Conservation (phyloP, 768 basidiomycete genomes). For the Lentinula sp. region DNA sequence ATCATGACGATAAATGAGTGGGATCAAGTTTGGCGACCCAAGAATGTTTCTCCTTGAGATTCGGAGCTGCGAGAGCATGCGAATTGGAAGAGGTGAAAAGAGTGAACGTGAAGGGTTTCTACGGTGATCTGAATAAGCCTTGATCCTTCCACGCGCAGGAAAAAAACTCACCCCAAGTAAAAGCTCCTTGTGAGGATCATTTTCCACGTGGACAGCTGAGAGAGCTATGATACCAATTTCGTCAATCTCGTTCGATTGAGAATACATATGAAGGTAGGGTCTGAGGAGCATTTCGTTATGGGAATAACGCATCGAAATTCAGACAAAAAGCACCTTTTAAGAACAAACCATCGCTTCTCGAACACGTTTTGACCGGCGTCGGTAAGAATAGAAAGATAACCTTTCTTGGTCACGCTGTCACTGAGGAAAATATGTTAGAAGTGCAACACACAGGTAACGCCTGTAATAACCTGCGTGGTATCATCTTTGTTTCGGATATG, state of each 20-base stretch:
- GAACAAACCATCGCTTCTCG: conserved; percentile 82
- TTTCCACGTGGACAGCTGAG: conserved; percentile 77
- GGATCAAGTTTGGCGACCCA: conserved; percentile 87
- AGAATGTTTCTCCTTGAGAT: conserved; percentile 72
- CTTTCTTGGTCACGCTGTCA: conserved; percentile 80
- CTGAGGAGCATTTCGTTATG: conserved; percentile 30
- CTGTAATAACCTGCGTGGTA: conserved; percentile 56
- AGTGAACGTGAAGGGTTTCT: conserved; percentile 87
- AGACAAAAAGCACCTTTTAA: conserved; percentile 55
- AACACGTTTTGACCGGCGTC: conserved; percentile 79
- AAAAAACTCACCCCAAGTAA: conserved; percentile 68
- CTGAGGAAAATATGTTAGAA: conserved; percentile 30
- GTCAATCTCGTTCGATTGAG: conserved; percentile 78
- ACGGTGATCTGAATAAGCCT: background rate
- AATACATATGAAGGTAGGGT: conserved; percentile 86
- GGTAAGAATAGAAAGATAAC: conserved; percentile 71
- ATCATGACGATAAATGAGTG: conserved; percentile 51
- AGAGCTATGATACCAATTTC: conserved; percentile 82
- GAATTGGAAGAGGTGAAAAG: conserved; percentile 91
- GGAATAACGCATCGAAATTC: conserved; percentile 2
- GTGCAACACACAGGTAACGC: background rate
- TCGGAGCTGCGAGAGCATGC: conserved; percentile 81
- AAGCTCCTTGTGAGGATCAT: conserved; percentile 81
- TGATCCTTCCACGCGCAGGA: background rate
- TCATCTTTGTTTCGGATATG: conserved; percentile 64